These are phyloP conservation scores for Colletotrichum viniferum DNA, from an alignment of 2,329 filamentous ascomycete genomes.

Conservation along the genomic window DNA sequence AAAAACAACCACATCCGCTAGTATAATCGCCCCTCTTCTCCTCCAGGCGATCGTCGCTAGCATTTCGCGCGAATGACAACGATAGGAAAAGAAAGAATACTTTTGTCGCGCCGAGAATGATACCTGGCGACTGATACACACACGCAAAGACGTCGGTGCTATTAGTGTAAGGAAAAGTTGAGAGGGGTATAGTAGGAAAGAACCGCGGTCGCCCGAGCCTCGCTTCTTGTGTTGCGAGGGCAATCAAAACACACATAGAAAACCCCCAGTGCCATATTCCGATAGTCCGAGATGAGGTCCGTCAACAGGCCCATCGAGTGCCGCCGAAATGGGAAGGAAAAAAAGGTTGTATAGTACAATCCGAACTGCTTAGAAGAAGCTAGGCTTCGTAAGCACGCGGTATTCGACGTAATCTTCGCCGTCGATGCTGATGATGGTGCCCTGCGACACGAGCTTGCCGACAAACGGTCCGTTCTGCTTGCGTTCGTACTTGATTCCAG, in stretches of 20 bases:
- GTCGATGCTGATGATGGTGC: constrained; percentile 67
- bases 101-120: neutral
- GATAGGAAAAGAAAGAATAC: neutral
- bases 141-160: neutral
- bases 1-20: neutral
- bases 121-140: neutral
- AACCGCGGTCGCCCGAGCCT: constrained; percentile 1
- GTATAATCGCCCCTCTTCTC: neutral
- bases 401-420: constrained; percentile 73
- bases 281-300: neutral
- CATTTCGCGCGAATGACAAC: neutral
- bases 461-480: constrained; percentile 64
- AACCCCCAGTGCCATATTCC: neutral
- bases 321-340: neutral
- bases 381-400: constrained; percentile 66
- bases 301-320: neutral
- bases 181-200: constrained; percentile 8
- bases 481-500: constrained; percentile 66
- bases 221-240: neutral
- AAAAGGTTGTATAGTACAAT: neutral
- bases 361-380: constrained; percentile 52
- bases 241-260: neutral
- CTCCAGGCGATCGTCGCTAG: neutral
- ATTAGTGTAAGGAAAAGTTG: neutral
- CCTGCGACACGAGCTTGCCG: constrained; percentile 67